Base-by-base conservation (phyloP, 148 eudicot genomes). In the Amaranthus hypochondriacus region DNA sequence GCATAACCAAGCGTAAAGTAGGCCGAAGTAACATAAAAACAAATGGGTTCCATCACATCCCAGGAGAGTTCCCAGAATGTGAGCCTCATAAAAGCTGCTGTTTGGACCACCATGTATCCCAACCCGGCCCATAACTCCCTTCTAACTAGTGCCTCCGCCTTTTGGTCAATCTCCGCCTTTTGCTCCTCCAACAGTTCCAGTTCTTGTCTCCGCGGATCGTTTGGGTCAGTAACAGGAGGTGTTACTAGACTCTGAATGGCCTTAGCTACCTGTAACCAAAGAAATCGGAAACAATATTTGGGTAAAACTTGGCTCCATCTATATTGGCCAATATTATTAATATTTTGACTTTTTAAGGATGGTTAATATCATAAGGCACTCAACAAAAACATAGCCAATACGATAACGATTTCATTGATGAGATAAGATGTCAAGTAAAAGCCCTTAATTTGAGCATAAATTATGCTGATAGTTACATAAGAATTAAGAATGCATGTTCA, bases 41-140 rank as follows among this genome's bases (percentile, higher is more conserved):
- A 93, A 76, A 93, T 88, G 7, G 98, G 98, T 71, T 93, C 99
- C 99, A 96, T 96, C 3, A 96, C 99, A 81, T 96, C 99, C 99
- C 99, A 96, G 0, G 97, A 75, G 1, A 96, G 87, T 75, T 96
- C 99, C 97, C 99, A 96, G 66, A 92, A 96, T 14, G 99, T 96
- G 6, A 92, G 84, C 82, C 97, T 86, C 91, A 92, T 90, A 84
- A 96, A 96, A 2, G 80, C 94, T 0, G 90, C 91, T 0, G 99
- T 96, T 73, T 92, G 99, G 54, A 83, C 78, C 47, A 82, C 80
- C 56, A 96, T 73, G 85, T 76, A 90, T 15, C 91, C 92, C 6
- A 96, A 81, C 58, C 99, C 99, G 10, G 83, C 75, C 94, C 96
- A 92, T 39, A 96, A 87, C 75, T 96, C 99, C 14, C 88, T 68